A percentile compares a stretch with the other conserved stretches of the same genome.
phyloP scores from a whole-genome alignment of 768 basidiomycete species.

The Termitomyces sp. region DNA sequence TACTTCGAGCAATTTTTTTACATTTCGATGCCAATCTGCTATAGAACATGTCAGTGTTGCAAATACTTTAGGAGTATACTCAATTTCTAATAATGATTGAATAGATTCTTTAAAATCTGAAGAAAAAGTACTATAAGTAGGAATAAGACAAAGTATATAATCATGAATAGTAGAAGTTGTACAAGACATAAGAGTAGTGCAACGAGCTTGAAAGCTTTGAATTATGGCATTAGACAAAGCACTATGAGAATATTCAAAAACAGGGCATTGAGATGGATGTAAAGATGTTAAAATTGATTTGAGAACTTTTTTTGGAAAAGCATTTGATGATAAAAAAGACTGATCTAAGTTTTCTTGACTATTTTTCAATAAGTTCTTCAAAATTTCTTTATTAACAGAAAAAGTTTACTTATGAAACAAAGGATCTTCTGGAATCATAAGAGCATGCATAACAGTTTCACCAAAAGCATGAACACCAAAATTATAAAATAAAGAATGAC shows the following conservation, averaged over 20 bases:
- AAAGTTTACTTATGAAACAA: no score
- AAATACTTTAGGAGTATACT: neutral
- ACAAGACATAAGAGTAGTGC: neutral
- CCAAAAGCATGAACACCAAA: no score
- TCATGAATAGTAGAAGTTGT: neutral
- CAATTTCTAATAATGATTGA: neutral
- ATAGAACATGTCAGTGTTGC: neutral
- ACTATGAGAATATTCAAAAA: neutral
- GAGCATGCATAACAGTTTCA: no score
- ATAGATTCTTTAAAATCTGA: no score
- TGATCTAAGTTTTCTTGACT: neutral
- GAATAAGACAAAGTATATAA: neutral
- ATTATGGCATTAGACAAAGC: neutral
- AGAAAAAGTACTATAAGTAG: neutral
- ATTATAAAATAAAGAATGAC: no score
- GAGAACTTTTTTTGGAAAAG: neutral
- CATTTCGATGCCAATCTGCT: no score
- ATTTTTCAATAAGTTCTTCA: neutral
- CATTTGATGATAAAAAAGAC: neutral
- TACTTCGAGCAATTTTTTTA: no score
- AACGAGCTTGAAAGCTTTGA: neutral
- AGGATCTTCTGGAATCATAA: no score
- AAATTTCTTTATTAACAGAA: no score
- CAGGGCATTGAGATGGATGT: neutral
- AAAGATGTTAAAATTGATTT: neutral